Evolutionary conservation across 305 asterid species (phyloP).

Genomic region (Solanum hybrid): DNA sequence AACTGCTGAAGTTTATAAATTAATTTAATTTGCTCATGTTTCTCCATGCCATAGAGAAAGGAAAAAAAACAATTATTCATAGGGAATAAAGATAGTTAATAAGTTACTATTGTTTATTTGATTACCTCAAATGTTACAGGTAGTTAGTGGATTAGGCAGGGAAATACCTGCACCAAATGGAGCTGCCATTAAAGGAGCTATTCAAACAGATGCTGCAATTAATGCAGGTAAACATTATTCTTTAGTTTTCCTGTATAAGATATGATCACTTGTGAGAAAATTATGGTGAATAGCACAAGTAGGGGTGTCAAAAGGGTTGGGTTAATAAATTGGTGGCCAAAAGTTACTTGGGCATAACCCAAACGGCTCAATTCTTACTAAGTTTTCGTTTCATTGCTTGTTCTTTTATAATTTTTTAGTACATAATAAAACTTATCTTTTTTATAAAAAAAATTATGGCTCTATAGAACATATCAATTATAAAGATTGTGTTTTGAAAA

Average conservation of each 20-base stretch:
- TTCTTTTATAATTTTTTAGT: background rate
- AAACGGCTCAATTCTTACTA: background rate
- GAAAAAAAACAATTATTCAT: background rate
- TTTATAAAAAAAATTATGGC: background rate
- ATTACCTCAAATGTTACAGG: conserved; percentile 31
- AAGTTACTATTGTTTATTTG: background rate
- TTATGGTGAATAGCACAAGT: background rate
- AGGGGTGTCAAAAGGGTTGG: background rate
- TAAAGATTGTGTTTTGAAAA: background rate
- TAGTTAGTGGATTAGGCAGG: conserved; percentile 83
- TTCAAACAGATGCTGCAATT: conserved; percentile 93
- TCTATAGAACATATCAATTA: background rate
- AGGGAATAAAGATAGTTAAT: background rate
- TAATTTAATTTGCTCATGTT: background rate
- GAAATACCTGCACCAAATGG: conserved; percentile 98
- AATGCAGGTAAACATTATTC: conserved; percentile 50
- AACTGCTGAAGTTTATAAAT: background rate
- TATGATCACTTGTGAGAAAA: background rate
- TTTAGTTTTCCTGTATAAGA: background rate
- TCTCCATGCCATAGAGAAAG: background rate
- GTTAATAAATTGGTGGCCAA: background rate
- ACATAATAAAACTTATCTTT: background rate
- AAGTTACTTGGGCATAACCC: background rate
- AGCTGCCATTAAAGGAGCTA: conserved; percentile 77
- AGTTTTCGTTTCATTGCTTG: background rate